These are phyloP conservation scores for Colletotrichum godetiae DNA, from an alignment of 2,329 filamentous ascomycete genomes.

Conservation along the genomic window DNA sequence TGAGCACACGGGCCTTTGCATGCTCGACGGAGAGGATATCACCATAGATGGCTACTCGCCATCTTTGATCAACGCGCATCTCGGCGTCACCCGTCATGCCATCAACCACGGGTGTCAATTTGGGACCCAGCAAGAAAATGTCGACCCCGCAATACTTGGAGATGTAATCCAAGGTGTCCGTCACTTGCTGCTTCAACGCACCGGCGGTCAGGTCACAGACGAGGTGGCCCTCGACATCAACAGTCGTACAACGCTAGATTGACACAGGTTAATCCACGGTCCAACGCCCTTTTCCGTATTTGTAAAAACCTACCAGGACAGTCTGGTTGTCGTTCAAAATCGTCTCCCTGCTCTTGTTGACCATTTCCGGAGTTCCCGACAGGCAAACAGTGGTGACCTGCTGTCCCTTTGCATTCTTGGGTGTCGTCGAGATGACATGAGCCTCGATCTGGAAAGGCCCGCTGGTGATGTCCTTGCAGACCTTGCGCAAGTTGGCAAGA, in stretches of 20 bases:
- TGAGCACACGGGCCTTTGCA: slow-evolving; percentile 93
- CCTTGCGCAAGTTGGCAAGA: slow-evolving; percentile 79
- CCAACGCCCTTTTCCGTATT: neutral
- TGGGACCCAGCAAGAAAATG: slow-evolving; percentile 94
- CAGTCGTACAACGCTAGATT: slow-evolving; percentile 86
- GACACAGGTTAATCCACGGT: slow-evolving; percentile 39
- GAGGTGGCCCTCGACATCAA: slow-evolving; percentile 92
- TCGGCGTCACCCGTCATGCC: slow-evolving; percentile 82
- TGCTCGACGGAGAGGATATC: slow-evolving; percentile 96
- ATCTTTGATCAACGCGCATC: slow-evolving; percentile 88
- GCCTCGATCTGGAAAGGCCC: slow-evolving; percentile 80
- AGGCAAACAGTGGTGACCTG: slow-evolving; percentile 90
- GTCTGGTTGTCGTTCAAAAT: slow-evolving; percentile 94
- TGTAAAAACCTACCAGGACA: slow-evolving; percentile 77
- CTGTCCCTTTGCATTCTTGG: slow-evolving; percentile 74
- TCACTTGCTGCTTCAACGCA: slow-evolving; percentile 76
- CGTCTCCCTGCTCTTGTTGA: slow-evolving; percentile 89
- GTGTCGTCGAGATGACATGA: slow-evolving; percentile 83
- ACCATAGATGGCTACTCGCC: slow-evolving; percentile 93
- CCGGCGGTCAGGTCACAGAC: slow-evolving; percentile 79
- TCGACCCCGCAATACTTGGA: slow-evolving; percentile 92
- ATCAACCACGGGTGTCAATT: slow-evolving; percentile 82
- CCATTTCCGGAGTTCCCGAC: slow-evolving; percentile 86
- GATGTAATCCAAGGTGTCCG: slow-evolving; percentile 87
- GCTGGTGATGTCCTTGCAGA: slow-evolving; percentile 86